These are phyloP conservation scores for Ascodesmis nigricans DNA, from an alignment of 495 filamentous ascomycete genomes.

Conservation along the genomic window DNA sequence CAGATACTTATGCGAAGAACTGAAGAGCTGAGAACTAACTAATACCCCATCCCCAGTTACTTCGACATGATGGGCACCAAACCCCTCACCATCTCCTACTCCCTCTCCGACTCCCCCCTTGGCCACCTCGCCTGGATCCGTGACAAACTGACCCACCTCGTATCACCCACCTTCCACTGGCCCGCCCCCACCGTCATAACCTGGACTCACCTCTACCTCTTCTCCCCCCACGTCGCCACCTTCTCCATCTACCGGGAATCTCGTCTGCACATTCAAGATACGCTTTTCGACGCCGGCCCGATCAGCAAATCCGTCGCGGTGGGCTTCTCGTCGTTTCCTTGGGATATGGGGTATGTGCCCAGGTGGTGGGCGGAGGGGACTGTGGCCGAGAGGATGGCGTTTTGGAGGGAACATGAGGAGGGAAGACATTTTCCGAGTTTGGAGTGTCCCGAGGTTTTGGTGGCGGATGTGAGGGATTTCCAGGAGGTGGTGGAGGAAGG, in stretches of 20 bases:
- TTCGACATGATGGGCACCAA: slow-evolving; percentile 27
- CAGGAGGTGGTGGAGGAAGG: slow-evolving; percentile 28
- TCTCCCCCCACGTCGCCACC: slow-evolving; percentile 30
- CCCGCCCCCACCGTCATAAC: background rate
- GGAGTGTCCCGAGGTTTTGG: slow-evolving; percentile 34
- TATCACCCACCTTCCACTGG: slow-evolving; percentile 28
- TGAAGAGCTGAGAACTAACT: too few relatives aligned
- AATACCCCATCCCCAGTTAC: too few relatives aligned
- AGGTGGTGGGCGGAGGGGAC: slow-evolving; percentile 28
- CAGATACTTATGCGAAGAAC: too few relatives aligned
- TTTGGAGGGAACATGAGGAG: slow-evolving; percentile 28
- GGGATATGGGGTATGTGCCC: slow-evolving; percentile 32
- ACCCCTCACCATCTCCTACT: slow-evolving; percentile 39
- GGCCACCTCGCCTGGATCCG: slow-evolving; percentile 43
- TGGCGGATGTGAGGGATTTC: slow-evolving; percentile 34
- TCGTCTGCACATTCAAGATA: slow-evolving; percentile 14
- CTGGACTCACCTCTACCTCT: slow-evolving; percentile 7
- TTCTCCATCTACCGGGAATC: slow-evolving; percentile 36
- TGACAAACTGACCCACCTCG: slow-evolving; percentile 49
- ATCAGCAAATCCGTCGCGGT: slow-evolving; percentile 27
- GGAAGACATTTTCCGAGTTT: slow-evolving; percentile 46
- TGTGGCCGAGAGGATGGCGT: slow-evolving; percentile 30
- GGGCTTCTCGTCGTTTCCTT: slow-evolving; percentile 31
- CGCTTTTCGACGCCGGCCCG: slow-evolving; percentile 8
- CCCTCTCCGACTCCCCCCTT: slow-evolving; percentile 36